Base-by-base conservation (phyloP, 2,329 filamentous ascomycete genomes). In the Fusarium nodosum region DNA sequence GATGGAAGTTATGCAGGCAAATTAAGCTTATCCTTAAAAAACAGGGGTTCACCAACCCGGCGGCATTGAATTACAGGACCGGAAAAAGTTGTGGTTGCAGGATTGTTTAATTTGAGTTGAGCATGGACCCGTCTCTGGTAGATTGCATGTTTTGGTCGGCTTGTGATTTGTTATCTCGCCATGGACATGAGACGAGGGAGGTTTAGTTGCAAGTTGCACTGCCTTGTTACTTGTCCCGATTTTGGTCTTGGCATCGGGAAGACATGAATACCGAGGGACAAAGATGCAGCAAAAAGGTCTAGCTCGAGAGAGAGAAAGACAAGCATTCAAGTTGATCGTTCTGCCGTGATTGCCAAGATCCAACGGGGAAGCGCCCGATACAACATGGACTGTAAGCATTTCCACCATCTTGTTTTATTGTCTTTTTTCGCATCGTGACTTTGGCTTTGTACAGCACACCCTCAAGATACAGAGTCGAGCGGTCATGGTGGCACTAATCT, bases 1-100 rank as follows among this genome's bases (percentile, higher is more conserved):
- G 20, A 39, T 38, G 36, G 36, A 52, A 41, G 18, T 16, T 39
- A 56, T 56, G 53, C 42, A 56, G 18, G 24, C 53, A 56, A 56
- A 56, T 56, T 56, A 56, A 56, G 53, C 53, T 56, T 56, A 56
- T 56, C 53, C 42, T 11, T 30, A 31, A 6, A 18, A 38, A 52
- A 30, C 44, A 46, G 48, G 48, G 53, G 53, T 50, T 52, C 6
- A 31, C n/a, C 50, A 22, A 31, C 28, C 28, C 10, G 28, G 10
- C 44, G 53, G 53, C 30, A 47, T 36, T 56, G n/a, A 36, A n/a
- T 34, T 36, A 50, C 42, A 30, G n/a, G 48, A 41, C 20, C 26
- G 18, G 26, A 41, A 20, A 26, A 52, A 51, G 15, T 39, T 28
- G 11, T 34, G 16, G 46, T 50, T 16, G 36, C 48, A 41, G 34